phyloP scores from a whole-genome alignment of 2,329 filamentous ascomycete genomes.

The Fusarium vanettenii region DNA sequence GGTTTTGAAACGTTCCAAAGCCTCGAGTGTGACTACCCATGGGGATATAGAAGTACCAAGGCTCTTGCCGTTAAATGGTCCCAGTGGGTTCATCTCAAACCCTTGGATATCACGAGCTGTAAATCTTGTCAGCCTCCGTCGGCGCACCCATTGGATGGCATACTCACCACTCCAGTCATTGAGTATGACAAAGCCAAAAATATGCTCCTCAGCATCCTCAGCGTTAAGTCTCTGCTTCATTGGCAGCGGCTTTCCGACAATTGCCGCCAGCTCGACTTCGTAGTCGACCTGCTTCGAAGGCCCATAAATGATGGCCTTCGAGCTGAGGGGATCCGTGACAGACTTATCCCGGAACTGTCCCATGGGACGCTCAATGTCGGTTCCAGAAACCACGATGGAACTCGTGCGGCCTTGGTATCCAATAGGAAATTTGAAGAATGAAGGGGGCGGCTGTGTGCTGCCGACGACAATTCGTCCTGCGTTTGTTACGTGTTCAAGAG shows the following conservation, averaged over 20 bases:
- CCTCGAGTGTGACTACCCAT: conserved; percentile 71
- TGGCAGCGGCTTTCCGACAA: conserved; percentile 55
- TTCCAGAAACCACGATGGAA: conserved; percentile 62
- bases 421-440: conserved; percentile 60
- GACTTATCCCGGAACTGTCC: conserved; percentile 53
- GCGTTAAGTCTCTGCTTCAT: conserved; percentile 52
- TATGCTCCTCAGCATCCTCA: conserved; percentile 66
- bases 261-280: conserved; percentile 57
- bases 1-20: conserved; percentile 67
- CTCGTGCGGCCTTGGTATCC: conserved; percentile 67
- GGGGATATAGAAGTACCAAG: conserved; percentile 70
- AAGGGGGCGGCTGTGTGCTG: conserved; percentile 53
- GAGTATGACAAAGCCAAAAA: conserved; percentile 71
- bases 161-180: conserved; percentile 70
- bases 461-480: conserved; percentile 56
- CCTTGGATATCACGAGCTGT: conserved; percentile 70
- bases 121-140: conserved; percentile 1
- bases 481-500: conserved; percentile 64
- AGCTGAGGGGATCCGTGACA: conserved; percentile 6
- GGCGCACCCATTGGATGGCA: accelerated
- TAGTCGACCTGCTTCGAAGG: conserved; percentile 53
- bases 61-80: conserved; percentile 71
- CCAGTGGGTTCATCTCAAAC: conserved; percentile 70
- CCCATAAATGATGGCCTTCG: conserved; percentile 37
- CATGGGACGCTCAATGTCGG: conserved; percentile 58